Conservation (phyloP, 495 filamentous ascomycete genomes). For the Penicillium diatomitis region DNA sequence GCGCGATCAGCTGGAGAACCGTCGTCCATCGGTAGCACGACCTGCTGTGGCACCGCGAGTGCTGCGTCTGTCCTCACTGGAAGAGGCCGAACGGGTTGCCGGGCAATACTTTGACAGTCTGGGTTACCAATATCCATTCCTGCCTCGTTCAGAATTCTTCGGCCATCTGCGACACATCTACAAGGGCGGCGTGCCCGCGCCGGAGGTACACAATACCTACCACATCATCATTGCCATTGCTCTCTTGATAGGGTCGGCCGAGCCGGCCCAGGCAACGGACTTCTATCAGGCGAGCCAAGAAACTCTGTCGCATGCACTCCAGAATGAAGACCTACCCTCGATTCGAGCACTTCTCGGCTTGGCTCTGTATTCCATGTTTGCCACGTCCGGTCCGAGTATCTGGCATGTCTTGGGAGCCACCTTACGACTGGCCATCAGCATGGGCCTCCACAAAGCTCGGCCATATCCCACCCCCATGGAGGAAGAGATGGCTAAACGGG, state of each 20-base stretch:
- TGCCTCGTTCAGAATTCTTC: conserved; percentile 31
- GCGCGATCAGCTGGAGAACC: conserved; percentile 36
- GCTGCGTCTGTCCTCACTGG: conserved; percentile 29
- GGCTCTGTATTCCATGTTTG: conserved; percentile 43
- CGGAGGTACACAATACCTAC: conserved; percentile 32
- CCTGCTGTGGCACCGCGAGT: conserved; percentile 27
- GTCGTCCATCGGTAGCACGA: conserved; percentile 31
- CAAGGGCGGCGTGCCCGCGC: conserved; percentile 23
- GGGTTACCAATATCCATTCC: conserved; percentile 38
- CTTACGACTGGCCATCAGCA: conserved; percentile 38
- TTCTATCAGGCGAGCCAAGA: conserved; percentile 36
- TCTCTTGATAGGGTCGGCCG: conserved; percentile 29
- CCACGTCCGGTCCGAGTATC: conserved; percentile 40
- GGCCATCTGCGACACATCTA: conserved; percentile 31
- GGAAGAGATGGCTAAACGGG: conserved; percentile 41
- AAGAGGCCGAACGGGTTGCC: conserved; percentile 30
- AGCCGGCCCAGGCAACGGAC: conserved; percentile 24
- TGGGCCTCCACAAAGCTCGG: conserved; percentile 40
- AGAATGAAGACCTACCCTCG: conserved; percentile 36
- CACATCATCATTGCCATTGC: conserved; percentile 37
- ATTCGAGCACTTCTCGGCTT: conserved; percentile 40
- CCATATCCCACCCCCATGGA: conserved; percentile 24
- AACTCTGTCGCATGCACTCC: conserved; percentile 28
- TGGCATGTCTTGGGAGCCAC: conserved; percentile 45
- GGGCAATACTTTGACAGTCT: conserved; percentile 37